Evolutionary conservation across 2,329 filamentous ascomycete species (phyloP).

Genomic region (Stemphylium lycopersici): DNA sequence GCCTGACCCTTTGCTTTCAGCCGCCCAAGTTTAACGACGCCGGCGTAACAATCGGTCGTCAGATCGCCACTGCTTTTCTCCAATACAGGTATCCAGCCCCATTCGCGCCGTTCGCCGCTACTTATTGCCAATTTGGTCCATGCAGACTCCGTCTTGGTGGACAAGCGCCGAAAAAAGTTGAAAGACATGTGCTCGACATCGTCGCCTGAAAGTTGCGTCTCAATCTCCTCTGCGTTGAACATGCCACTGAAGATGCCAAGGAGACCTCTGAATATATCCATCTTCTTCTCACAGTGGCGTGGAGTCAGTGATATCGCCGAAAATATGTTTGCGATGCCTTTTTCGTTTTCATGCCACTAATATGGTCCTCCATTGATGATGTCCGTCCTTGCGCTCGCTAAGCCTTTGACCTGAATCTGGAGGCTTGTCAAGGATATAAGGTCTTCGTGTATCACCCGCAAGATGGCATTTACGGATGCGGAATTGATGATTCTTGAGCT

Average conservation of each 20-base stretch:
- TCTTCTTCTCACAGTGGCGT: background rate
- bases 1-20: slow-evolving; percentile 4
- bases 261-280: slow-evolving; percentile 4
- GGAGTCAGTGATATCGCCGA: slow-evolving; percentile 5
- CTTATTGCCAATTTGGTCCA: slow-evolving; percentile 12
- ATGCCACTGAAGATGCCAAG: slow-evolving; percentile 7
- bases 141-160: background rate
- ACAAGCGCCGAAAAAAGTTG: slow-evolving; percentile 5
- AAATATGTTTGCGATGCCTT: slow-evolving; percentile 7
- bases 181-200: slow-evolving; percentile 9
- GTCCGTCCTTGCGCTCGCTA: slow-evolving; percentile 4
- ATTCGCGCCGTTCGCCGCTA: slow-evolving; percentile 4
- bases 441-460: slow-evolving; percentile 7
- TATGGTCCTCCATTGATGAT: slow-evolving; percentile 9
- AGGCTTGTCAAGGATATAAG: background rate
- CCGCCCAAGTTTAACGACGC: slow-evolving; percentile 1
- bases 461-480: slow-evolving; percentile 1
- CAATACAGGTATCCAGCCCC: slow-evolving; percentile 10
- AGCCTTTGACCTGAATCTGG: slow-evolving; percentile 2
- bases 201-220: background rate
- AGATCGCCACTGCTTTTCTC: background rate
- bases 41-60: slow-evolving; percentile 8
- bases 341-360: slow-evolving; percentile 8
- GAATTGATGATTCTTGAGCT: background rate
- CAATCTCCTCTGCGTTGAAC: slow-evolving; percentile 3